These are phyloP conservation scores for Gnaphalium uliginosum DNA, from an alignment of 129 eudicot species.

Conservation along the genomic window DNA sequence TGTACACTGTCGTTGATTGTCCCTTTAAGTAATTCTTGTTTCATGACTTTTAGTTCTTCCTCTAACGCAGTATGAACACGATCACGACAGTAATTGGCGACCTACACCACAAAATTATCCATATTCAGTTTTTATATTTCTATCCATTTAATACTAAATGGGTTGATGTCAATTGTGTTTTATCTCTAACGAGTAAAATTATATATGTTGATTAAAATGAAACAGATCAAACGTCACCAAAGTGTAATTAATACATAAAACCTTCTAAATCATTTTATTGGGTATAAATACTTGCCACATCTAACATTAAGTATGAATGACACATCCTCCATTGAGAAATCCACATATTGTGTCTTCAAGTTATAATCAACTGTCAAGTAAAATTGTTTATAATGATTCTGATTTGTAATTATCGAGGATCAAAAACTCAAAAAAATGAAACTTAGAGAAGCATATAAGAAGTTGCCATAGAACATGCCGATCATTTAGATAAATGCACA, in stretches of 20 bases:
- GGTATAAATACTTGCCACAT: no score
- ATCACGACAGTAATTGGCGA: conserved; percentile 77
- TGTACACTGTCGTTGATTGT: conserved; percentile 47
- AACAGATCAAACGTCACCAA: no score
- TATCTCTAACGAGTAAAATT: neutral
- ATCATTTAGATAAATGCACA: neutral
- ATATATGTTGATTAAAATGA: no score
- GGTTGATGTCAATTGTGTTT: neutral
- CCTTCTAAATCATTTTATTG: no score
- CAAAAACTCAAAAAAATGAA: neutral
- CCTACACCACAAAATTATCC: conserved; percentile 37
- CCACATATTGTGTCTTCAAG: neutral
- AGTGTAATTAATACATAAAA: no score
- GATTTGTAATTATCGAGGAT: neutral
- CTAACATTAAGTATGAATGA: neutral
- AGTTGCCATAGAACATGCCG: neutral
- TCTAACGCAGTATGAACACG: conserved; percentile 57
- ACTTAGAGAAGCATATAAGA: neutral
- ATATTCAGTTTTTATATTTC: neutral
- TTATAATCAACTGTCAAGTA: neutral
- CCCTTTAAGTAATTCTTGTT: conserved; percentile 45
- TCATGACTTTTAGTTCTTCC: conserved; percentile 49
- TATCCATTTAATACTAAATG: neutral
- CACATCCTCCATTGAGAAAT: neutral
- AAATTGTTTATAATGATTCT: neutral